Base-by-base conservation (phyloP, 129 eudicot genomes). In the Artemisia annua region DNA sequence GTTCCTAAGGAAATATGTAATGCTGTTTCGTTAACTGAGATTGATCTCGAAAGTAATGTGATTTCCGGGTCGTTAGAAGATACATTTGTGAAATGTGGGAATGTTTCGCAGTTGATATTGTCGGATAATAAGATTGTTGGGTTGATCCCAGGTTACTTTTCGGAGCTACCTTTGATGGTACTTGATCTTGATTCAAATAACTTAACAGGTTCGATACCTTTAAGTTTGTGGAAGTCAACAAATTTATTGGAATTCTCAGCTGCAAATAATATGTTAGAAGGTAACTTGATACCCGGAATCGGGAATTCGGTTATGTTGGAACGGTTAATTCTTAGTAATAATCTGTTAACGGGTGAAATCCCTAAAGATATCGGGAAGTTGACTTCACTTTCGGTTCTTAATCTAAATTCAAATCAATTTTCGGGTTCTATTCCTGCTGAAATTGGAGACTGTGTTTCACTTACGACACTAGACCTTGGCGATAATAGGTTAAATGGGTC, bases 181-280 rank as follows among this genome's bases (percentile, higher is more conserved):
- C 87, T 89, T 76, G 91, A 89, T 26, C 81, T 89, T 65, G 96
- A 89, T 84, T 86, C 89, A 0, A 89, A 89, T 64, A 89, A 89
- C 69, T 84, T 89, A 18, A 79, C 86, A 1, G 96, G 92, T 63
- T 24, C 73, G 4, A 77, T 89, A 67, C 89, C 96, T 0, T 57
- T 30, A 32, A 77, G 79, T 50, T 73, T 89, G n/a, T 89, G 89
- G 91, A 78, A 76, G 56, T 89, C 87, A 0, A 11, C 0, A 6
- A 71, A 55, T 35, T 67, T 89, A 75, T 52, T 89, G 72, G 96
- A 86, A 80, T 89, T 89, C 72, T 83, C 96, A 5, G 96, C 91
- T 16, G 77, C 96, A 15, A 82, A 82, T 78, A 89, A 89, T 57
- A 79, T 54, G 62, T 72, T 89, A 52, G 87, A 82, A 56, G 89